Evolutionary conservation across 306 rosid genomes (phyloP).

Genomic region (Vigna angularis): DNA sequence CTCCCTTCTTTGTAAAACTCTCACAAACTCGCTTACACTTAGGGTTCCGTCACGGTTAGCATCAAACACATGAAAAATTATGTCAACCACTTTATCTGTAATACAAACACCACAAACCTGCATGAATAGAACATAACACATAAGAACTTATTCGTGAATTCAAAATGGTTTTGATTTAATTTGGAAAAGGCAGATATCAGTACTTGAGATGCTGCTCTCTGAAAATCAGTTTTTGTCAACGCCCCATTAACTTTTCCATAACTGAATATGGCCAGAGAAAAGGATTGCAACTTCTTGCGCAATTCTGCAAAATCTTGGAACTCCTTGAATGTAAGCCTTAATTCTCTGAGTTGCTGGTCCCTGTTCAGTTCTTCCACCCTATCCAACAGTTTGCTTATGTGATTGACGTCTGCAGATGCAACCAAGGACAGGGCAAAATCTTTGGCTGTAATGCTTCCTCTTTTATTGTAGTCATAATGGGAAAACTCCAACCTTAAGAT

Average conservation of each 20-base stretch:
- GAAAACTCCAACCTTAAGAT: conserved; percentile 74
- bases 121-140: conserved; percentile 29
- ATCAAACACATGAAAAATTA: conserved; percentile 79
- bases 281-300: conserved; percentile 62
- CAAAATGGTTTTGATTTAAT: conserved; percentile 11
- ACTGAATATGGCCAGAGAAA: conserved; percentile 79
- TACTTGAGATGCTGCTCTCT: conserved; percentile 86
- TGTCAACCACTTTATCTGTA: conserved; percentile 65
- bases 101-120: conserved; percentile 74
- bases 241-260: conserved; percentile 76
- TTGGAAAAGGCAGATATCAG: conserved; percentile 18
- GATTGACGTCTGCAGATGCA: conserved; percentile 78
- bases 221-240: conserved; percentile 74
- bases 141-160: conserved; percentile 12
- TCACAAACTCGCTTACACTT: conserved; percentile 69
- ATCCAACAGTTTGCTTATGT: conserved; percentile 69
- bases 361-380: conserved; percentile 60
- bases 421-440: conserved; percentile 84
- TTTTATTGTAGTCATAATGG: conserved; percentile 68
- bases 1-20: conserved; percentile 67
- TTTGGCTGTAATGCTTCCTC: conserved; percentile 72
- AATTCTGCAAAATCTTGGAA: conserved; percentile 70
- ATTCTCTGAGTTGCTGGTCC: conserved; percentile 45
- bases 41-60: conserved; percentile 67
- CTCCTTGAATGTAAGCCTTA: conserved; percentile 63